These are phyloP conservation scores for Cutaneotrichosporon dermatis DNA, from an alignment of 1,284 basidiomycete genomes.

Conservation along the genomic window DNA sequence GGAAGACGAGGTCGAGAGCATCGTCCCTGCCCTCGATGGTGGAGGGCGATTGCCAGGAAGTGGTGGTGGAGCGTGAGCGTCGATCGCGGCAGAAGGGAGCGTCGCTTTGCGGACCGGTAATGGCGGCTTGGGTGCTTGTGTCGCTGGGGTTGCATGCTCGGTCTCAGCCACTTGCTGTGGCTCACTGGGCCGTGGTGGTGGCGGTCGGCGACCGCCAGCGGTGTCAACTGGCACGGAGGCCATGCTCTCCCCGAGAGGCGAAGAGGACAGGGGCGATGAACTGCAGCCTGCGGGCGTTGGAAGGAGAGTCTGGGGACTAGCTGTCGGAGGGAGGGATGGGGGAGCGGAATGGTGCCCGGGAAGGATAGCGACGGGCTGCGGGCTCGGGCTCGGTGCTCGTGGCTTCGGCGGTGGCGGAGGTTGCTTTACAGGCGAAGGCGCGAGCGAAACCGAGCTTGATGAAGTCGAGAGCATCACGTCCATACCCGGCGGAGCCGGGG, in stretches of 20 bases:
- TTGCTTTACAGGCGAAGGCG: neutral
- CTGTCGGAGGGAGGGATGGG: neutral
- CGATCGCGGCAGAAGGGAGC: neutral
- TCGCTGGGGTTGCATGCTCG: no score
- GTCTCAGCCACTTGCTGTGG: neutral
- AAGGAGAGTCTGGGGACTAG: neutral
- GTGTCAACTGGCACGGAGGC: no score
- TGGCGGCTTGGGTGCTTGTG: conserved; percentile 2
- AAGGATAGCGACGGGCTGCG: neutral
- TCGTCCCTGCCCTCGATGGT: neutral
- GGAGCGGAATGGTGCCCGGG: neutral
- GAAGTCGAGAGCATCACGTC: conserved; percentile 10
- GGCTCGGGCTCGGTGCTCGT: neutral
- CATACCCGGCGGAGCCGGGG: neutral
- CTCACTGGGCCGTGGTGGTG: neutral
- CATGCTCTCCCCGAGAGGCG: no score
- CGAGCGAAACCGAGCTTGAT: neutral
- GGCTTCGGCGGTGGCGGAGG: conserved; percentile 6
- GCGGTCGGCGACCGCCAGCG: neutral
- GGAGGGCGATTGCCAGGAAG: conserved; percentile 6
- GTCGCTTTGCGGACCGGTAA: conserved; percentile 13
- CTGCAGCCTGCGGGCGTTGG: neutral
- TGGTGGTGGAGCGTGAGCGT: conserved; percentile 2
- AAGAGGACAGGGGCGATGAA: no score
- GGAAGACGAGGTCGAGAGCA: neutral